Conservation (phyloP, 306 rosid genomes). For the Sechiopsis laciniata region DNA sequence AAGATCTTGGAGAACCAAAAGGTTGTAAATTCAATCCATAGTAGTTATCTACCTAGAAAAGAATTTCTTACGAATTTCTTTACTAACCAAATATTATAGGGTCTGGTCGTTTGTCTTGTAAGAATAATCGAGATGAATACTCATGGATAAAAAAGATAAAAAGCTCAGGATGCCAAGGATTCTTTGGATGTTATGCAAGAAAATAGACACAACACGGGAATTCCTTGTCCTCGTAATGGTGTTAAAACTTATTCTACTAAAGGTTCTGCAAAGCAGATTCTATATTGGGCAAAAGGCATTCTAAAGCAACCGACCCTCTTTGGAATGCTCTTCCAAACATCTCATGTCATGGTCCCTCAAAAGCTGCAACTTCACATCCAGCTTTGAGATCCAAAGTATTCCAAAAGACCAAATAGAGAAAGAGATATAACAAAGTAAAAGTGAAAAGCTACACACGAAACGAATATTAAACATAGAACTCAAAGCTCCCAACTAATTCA, state of each 20-base stretch:
- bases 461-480: not conserved
- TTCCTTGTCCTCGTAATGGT: not conserved
- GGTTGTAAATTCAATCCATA: too few relatives aligned
- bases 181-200: not conserved
- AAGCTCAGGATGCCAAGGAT: too few relatives aligned
- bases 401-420: constrained; percentile 1
- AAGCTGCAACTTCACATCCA: constrained; percentile 18
- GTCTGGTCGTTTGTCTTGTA: too few relatives aligned
- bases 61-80: too few relatives aligned
- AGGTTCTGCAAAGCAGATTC: constrained; percentile 16
- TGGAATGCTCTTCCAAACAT: constrained; percentile 19
- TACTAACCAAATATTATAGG: too few relatives aligned
- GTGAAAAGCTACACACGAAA: constrained; percentile 8
- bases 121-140: too few relatives aligned
- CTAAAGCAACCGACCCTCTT: constrained; percentile 12
- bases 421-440: constrained; percentile 7
- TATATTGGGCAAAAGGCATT: constrained; percentile 4
- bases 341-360: not conserved
- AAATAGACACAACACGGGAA: not conserved
- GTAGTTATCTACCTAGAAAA: too few relatives aligned
- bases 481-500: not conserved
- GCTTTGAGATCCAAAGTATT: constrained; percentile 14
- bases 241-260: not conserved
- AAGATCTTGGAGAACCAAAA: too few relatives aligned
- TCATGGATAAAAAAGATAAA: too few relatives aligned